These are phyloP conservation scores for Nemania serpens DNA, from an alignment of 2,329 filamentous ascomycete species.

Conservation along the genomic window DNA sequence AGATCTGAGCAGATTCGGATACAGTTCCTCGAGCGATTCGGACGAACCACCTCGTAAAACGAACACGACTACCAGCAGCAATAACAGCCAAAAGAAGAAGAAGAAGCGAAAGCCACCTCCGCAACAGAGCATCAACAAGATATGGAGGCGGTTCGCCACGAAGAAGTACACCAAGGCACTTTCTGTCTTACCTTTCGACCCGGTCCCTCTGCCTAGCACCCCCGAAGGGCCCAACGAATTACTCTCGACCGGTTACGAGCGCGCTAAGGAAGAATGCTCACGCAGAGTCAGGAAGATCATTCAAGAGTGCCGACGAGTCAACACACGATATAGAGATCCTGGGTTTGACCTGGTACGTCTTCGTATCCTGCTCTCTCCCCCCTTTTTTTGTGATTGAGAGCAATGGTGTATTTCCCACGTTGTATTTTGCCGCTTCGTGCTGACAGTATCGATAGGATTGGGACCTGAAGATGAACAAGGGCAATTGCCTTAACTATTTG, in stretches of 20 bases:
- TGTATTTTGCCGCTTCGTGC: conserved; percentile 27
- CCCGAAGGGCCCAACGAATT: conserved; percentile 63
- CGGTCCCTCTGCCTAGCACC: conserved; percentile 56
- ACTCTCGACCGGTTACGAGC: conserved; percentile 63
- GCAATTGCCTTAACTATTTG: conserved; percentile 59
- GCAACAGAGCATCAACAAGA: conserved; percentile 68
- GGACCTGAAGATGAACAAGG: conserved; percentile 69
- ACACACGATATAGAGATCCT: conserved; percentile 77
- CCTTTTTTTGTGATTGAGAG: conserved; percentile 36
- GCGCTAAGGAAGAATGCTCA: conserved; percentile 66
- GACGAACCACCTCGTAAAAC: conserved; percentile 48
- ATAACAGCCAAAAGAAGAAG: conserved; percentile 57
- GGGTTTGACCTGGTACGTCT: conserved; percentile 61
- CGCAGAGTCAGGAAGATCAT: conserved; percentile 66
- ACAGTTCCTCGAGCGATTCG: conserved; percentile 56
- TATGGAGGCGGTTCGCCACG: conserved; percentile 66
- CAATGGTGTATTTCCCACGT: conserved; percentile 20
- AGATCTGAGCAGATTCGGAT: conserved; percentile 45
- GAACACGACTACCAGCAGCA: conserved; percentile 37
- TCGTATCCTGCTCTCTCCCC: conserved; percentile 33
- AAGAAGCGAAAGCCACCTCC: conserved; percentile 63
- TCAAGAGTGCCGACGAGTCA: conserved; percentile 70
- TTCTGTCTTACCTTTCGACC: conserved; percentile 67
- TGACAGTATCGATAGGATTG: conserved; percentile 55
- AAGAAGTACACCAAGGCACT: conserved; percentile 69